Evolutionary conservation across 2,329 filamentous ascomycete species (phyloP), one percentile per base, ranked within the genome.

Genomic region (Stemphylium vesicarium): DNA sequence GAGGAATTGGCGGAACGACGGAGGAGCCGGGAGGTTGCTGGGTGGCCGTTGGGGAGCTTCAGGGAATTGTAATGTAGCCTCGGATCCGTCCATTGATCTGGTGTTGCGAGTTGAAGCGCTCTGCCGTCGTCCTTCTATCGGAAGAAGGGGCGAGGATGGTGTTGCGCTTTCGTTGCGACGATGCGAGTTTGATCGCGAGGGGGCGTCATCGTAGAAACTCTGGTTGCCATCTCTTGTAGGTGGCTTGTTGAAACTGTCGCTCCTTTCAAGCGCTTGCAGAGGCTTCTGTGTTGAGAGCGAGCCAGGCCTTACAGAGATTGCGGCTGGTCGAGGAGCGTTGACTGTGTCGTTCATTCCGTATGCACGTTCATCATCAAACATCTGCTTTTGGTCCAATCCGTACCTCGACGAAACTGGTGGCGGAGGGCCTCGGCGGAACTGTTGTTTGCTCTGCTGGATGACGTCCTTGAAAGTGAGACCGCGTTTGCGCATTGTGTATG

Each of bases 1-100:
- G 33, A 75, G 68, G 58, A 76, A 76, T 44, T 76, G 72, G 33
- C 71, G 70, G 64, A 76, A 76, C 12, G 71, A 71, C 11, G 73
- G 73, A n/a, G 73, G 69, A 3, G 72, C 64, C 2, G 71, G 72
- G 55, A 52, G 66, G 49, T 59, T 50, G 35, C 26, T 57, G 15
- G 42, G 29, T 13, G 50, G 63, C 38, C 69, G 61, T 39, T 53
- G 56, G 13, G 59, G 53, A 26, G 60, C 51, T 37, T 66, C 59
- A 4, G 62, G 50, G 41, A 66, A 72, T 16, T 54, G 59, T n/a
- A 72, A 51, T 18, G 66, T 60, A 36, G 68, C 65, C 29, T 64
- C 60, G 11, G 60, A 56, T 18, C 60, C 60, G 18, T 64, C 63
- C 12, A 71, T 52, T 2, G 72, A 70, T 31, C 70, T 60, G 9